phyloP scores from a whole-genome alignment of 2,329 filamentous ascomycete genomes.

The Cordyceps pruinosa region DNA sequence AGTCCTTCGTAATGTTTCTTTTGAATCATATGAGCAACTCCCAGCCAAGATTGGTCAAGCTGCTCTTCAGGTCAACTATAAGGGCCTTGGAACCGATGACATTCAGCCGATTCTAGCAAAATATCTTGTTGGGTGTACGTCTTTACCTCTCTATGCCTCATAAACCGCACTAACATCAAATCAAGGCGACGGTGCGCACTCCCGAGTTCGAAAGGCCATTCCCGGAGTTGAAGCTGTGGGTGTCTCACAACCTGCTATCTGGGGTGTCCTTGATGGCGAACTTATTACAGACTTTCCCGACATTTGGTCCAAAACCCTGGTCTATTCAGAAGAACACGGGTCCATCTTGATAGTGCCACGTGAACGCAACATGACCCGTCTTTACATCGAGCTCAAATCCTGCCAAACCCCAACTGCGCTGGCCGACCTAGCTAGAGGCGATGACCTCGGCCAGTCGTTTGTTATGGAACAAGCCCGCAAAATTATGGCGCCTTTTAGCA shows the following conservation, averaged over 20 bases:
- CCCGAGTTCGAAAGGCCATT: conserved; percentile 60
- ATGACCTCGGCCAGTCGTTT: conserved; percentile 51
- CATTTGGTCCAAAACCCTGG: conserved; percentile 66
- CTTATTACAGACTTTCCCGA: conserved; percentile 68
- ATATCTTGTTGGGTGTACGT: conserved; percentile 61
- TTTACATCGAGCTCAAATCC: conserved; percentile 52
- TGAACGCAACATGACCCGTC: conserved; percentile 64
- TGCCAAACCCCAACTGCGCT: conserved; percentile 32
- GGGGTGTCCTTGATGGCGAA: conserved; percentile 67
- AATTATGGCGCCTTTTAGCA: conserved; percentile 51
- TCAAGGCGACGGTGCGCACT: conserved; percentile 62
- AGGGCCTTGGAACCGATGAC: conserved; percentile 44
- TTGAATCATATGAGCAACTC: conserved; percentile 47
- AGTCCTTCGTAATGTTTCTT: conserved; percentile 58
- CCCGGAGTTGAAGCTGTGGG: conserved; percentile 48
- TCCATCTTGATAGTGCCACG: conserved; percentile 69
- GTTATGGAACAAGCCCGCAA: conserved; percentile 61
- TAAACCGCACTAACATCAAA: not conserved
- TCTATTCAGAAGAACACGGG: conserved; percentile 59
- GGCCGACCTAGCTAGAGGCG: conserved; percentile 22
- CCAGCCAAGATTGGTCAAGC: conserved; percentile 32
- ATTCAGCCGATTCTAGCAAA: conserved; percentile 46
- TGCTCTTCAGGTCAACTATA: conserved; percentile 44
- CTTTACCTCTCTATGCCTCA: too few relatives aligned
- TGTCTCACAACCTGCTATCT: conserved; percentile 48